Evolutionary conservation across 805 yeast species (phyloP), one percentile per base, ranked within the genome.

Genomic region (Candida rishiriensis): DNA sequence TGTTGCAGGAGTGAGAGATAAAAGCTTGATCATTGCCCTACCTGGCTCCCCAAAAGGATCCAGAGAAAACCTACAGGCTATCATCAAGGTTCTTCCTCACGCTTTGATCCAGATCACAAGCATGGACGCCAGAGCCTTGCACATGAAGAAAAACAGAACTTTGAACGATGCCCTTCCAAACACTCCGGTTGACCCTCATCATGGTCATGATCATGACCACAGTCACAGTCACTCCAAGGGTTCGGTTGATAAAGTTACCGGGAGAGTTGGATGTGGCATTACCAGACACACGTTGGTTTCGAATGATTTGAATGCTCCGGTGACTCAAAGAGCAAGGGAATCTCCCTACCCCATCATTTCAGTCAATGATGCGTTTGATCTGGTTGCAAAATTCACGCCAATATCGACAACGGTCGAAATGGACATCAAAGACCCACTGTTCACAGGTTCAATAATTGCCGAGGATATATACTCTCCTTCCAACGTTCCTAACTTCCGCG

Each of bases 11-110:
- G 60, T 69, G 2, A 52, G 57, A 12, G 59, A 60, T 26, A 54
- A 63, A 17, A 47, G 71, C 0, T 48, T 76, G 34, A 58, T 76
- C 0, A 51, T 76, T 11, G 72, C 80, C 0, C 56, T 76, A 3
- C 82, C 82, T 0, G 82, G 82, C 0, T 73, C 79, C 1, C 75
- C 77, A 1, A 73, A 67, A 44, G 81, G 71, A 1, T 74, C 76
- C 0, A 48, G 47, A 1, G 81, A 76, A 52, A 73, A 73, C 47
- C 47, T 73, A 29, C 59, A 56, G 13, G 71, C 77, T 0, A 46
- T 76, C 10, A 36, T 65, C 1, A 57, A 51, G 1, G 61, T 68
- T 2, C 48, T 76, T 33, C 64, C 66, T 1, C 81, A 76, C 55
- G 78, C 78, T 0, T 48, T 75, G 36, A 49, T 54, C 9, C 73